Base-by-base conservation (phyloP, 345 rosid species). In the Eucalyptus tenuipes region DNA sequence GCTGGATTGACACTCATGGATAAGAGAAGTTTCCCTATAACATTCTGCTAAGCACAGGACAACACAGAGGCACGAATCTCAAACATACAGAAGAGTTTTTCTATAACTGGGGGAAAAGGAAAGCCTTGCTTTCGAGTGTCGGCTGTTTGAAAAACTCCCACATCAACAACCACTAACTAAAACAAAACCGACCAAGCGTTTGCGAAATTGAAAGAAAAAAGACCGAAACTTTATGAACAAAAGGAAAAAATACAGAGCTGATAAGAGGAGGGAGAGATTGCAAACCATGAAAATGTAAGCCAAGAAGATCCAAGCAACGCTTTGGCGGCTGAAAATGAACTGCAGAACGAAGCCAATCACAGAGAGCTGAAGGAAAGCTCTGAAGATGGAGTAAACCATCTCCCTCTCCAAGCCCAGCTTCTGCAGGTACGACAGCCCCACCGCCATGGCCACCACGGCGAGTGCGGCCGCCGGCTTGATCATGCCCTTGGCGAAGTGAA, bases 211-310 rank as follows among this genome's bases (percentile, higher is more conserved):
- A 64, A 25, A n/a, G 37, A 13, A 14, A 6, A 57, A 5, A 5
- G n/a, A 24, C 11, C 25, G n/a, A 27, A 59, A 27, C 20, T 59
- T 59, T 29, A 7, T 7, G 29, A 27, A 27, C 6, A 59, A 29
- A 10, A 24, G 1, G 27, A 11, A 27, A 27, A 13, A 3, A 7
- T 44, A 44, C 45, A 44, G 66, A 59, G 66, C 66, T 59, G 66
- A 59, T 59, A 7, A 12, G 31, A 59, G 66, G 66, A 59, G 66
- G 66, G 6, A 27, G 66, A 59, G 31, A 59, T 11, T 93, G 27
- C 91, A 89, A 57, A 95, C 98, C 99, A 95, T 97, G 96, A 96
- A 96, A 90, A 96, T 93, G 89, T 97, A 95, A 86, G 96, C 97
- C 13, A 95, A 91, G 84, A 97, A 4, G 91, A 97, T 97, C 98